Evolutionary conservation across 2,329 filamentous ascomycete genomes (phyloP).

Genomic region (Sclerotiophoma versabilis): DNA sequence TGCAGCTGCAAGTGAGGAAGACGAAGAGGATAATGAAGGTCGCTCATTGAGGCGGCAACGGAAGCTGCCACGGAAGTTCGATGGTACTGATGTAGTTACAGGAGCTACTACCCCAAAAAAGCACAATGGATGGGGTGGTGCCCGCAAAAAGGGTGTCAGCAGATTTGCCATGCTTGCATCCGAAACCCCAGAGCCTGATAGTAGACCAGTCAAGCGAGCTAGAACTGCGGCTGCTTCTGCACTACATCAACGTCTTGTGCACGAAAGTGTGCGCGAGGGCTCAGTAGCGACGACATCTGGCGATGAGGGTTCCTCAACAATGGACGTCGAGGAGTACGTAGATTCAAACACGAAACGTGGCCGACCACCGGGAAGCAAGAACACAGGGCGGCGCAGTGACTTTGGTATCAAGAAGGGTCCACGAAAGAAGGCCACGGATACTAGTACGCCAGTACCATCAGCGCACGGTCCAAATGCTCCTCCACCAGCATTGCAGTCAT

Average conservation of each 20-base stretch:
- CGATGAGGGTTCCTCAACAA: constrained; percentile 44
- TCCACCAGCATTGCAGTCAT: constrained; percentile 41
- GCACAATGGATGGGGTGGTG: constrained; percentile 48
- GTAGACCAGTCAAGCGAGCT: constrained; percentile 37
- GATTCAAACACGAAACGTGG: constrained; percentile 40
- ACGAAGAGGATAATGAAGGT: constrained; percentile 45
- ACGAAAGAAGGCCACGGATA: constrained; percentile 45
- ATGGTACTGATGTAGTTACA: constrained; percentile 41
- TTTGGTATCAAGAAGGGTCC: constrained; percentile 60
- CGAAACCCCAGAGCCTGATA: constrained; percentile 48
- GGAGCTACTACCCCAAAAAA: constrained; percentile 42
- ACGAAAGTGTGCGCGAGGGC: constrained; percentile 54
- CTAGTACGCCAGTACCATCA: constrained; percentile 27
- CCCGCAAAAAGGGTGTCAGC: constrained; percentile 47
- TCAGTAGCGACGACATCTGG: constrained; percentile 48
- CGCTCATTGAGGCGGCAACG: constrained; percentile 44
- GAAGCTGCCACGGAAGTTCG: constrained; percentile 46
- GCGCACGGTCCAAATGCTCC: constrained; percentile 33
- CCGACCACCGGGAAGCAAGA: constrained; percentile 56
- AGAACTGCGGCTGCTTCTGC: constrained; percentile 35
- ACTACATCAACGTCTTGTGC: constrained; percentile 52
- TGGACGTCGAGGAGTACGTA: constrained; percentile 39
- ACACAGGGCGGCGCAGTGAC: constrained; percentile 54
- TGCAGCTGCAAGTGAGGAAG: constrained; percentile 48
- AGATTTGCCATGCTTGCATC: constrained; percentile 40